phyloP scores from a whole-genome alignment of 2,329 filamentous ascomycete genomes.

The Aspergillus sp. region DNA sequence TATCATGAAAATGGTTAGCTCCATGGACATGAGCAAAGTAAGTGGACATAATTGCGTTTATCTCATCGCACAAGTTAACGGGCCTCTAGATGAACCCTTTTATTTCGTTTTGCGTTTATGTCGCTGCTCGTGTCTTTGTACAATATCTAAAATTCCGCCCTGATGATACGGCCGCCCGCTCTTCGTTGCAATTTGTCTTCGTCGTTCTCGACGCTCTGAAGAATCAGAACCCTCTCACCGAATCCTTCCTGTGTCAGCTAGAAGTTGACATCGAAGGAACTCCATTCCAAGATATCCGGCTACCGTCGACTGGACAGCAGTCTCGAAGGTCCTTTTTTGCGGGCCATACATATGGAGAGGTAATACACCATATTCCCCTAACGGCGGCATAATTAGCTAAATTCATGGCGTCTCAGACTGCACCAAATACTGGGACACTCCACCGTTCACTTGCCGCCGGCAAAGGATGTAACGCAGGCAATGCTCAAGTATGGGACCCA shows the following conservation, averaged over 20 bases:
- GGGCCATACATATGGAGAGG: constrained; percentile 6
- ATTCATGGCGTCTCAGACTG: background rate
- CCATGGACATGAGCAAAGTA: constrained; percentile 80
- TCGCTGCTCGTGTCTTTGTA: constrained; percentile 91
- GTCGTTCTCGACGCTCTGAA: constrained; percentile 89
- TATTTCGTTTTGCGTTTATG: constrained; percentile 91
- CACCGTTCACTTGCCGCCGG: background rate
- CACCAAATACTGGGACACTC: background rate
- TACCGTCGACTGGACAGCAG: background rate
- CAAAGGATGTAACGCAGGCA: background rate
- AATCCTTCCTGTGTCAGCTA: constrained; percentile 90
- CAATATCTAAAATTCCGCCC: constrained; percentile 95
- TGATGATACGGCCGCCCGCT: constrained; percentile 72
- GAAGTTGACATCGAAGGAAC: constrained; percentile 80
- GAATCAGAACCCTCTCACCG: constrained; percentile 82
- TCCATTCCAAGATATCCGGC: constrained; percentile 29
- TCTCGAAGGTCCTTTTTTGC: constrained; percentile 8
- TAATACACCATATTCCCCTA: background rate
- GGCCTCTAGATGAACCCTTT: constrained; percentile 81
- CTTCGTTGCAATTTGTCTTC: constrained; percentile 86
- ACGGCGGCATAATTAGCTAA: background rate
- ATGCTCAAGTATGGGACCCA: constrained; percentile 6
- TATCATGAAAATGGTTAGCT: constrained; percentile 93
- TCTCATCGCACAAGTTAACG: constrained; percentile 19
- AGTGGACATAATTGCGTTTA: constrained; percentile 35